phyloP scores from a whole-genome alignment of 306 rosid species.

The Leucaena leucocephala region DNA sequence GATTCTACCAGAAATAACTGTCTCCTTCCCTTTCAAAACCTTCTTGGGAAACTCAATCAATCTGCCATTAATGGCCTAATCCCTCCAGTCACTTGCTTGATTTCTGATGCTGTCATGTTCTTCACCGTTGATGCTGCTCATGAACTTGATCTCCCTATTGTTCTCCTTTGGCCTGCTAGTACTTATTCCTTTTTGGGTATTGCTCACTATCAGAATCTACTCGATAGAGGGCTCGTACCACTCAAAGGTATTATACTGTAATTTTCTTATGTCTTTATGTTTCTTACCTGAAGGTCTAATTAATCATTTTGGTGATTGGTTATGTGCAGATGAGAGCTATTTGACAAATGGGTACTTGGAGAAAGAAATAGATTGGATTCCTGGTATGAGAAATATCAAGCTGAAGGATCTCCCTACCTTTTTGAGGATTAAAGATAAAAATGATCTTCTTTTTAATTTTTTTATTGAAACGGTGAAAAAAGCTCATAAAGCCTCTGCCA shows the following conservation, averaged over 20 bases:
- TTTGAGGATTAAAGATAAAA: background rate
- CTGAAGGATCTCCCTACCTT: background rate
- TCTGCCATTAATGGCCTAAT: background rate
- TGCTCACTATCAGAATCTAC: background rate
- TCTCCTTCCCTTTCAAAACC: slow-evolving; percentile 14
- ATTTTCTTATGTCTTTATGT: background rate
- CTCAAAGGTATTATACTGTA: background rate
- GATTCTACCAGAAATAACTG: slow-evolving; percentile 2
- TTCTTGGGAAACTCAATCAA: background rate
- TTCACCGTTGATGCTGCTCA: background rate
- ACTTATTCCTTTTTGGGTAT: background rate
- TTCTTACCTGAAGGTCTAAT: background rate
- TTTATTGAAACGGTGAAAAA: background rate
- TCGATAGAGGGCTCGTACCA: background rate
- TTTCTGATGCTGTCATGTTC: slow-evolving; percentile 20
- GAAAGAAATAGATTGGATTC: background rate
- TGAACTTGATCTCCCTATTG: background rate
- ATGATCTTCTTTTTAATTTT: background rate
- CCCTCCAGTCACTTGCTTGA: slow-evolving; percentile 6
- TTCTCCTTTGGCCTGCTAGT: background rate
- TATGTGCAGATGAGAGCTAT: background rate
- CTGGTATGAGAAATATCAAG: background rate
- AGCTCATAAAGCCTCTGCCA: background rate
- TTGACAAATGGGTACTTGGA: background rate
- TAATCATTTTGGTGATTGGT: background rate